phyloP scores from a whole-genome alignment of 176 grass and related monocot species.

The Oryza meyeriana region DNA sequence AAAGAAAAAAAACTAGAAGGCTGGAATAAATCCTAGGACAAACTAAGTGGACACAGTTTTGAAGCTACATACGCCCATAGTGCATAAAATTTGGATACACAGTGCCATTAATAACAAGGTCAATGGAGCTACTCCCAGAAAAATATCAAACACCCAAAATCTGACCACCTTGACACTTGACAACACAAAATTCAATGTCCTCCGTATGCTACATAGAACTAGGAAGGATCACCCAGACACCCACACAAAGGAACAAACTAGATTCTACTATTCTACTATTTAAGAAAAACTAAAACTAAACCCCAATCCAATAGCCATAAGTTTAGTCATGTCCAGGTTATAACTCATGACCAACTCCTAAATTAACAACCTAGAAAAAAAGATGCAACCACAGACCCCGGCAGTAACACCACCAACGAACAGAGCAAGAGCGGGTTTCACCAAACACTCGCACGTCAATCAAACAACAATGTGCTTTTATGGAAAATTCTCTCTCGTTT shows the following conservation, averaged over 20 bases:
- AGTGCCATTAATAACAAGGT: background rate
- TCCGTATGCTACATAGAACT: background rate
- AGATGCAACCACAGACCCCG: background rate
- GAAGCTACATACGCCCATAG: background rate
- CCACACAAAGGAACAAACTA: slow-evolving; percentile 3
- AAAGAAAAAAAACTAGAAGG: too few relatives aligned
- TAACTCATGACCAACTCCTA: background rate
- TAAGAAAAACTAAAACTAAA: too few relatives aligned
- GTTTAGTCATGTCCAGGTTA: background rate
- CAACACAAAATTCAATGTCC: background rate
- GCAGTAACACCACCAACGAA: background rate
- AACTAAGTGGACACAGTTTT: too few relatives aligned
- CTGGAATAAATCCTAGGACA: too few relatives aligned
- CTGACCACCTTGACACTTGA: background rate
- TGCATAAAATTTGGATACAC: background rate
- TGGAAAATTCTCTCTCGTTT: background rate
- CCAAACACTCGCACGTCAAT: background rate
- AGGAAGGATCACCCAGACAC: background rate
- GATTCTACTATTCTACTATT: background rate
- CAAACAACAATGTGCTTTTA: background rate
- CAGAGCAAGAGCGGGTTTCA: background rate
- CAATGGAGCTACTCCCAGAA: background rate
- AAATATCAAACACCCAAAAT: background rate
- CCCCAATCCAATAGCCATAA: background rate
- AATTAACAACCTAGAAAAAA: background rate